Conservation (phyloP, 2,329 filamentous ascomycete genomes). For the Corniculantispora saksenae region DNA sequence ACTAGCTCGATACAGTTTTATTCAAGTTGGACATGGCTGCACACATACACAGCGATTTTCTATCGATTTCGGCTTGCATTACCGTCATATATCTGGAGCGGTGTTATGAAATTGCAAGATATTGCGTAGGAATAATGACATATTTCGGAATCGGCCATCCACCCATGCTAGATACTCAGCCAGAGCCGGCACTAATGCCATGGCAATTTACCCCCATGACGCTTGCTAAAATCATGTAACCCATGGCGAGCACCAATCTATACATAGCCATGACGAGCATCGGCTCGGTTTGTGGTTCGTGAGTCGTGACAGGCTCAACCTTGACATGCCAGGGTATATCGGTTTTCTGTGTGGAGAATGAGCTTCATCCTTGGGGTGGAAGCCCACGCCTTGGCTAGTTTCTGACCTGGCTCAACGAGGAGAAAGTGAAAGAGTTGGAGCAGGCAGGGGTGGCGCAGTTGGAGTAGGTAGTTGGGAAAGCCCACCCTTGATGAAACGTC, state of each 20-base stretch:
- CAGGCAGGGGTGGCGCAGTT: constrained; percentile 4
- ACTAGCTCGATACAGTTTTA: too few relatives aligned
- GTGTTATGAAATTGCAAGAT: not conserved
- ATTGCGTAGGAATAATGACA: not conserved
- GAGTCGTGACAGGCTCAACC: not conserved
- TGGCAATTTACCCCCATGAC: not conserved
- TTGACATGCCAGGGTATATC: not conserved
- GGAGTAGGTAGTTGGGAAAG: constrained; percentile 6
- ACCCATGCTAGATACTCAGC: too few relatives aligned
- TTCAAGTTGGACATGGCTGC: too few relatives aligned
- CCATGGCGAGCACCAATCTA: not conserved
- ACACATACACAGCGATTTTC: not conserved
- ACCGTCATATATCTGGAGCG: not conserved
- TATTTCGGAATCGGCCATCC: not conserved
- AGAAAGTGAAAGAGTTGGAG: not conserved
- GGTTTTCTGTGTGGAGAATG: not conserved
- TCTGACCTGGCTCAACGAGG: not conserved
- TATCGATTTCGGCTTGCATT: not conserved
- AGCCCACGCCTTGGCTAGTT: not conserved
- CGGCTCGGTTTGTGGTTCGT: not conserved
- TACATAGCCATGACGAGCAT: not conserved
- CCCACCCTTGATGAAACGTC: constrained; percentile 9
- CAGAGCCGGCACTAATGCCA: too few relatives aligned
- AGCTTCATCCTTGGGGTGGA: not conserved
- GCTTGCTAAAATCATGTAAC: not conserved